Conservation (phyloP, 2,329 filamentous ascomycete genomes). For the Claviceps paspali region DNA sequence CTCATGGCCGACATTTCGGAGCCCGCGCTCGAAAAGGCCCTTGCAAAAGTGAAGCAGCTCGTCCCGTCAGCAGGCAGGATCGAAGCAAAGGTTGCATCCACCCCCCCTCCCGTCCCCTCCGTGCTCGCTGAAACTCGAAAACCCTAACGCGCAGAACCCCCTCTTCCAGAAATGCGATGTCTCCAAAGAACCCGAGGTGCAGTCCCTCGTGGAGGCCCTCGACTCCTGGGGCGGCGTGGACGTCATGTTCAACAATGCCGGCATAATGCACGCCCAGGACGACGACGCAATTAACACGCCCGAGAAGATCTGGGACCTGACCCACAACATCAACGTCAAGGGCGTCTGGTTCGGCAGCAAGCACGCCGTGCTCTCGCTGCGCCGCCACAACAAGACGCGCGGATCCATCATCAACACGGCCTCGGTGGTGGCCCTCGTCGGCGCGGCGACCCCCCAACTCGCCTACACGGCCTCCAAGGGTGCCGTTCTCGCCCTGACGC, state of each 20-base stretch:
- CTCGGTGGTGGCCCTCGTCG: conserved; percentile 74
- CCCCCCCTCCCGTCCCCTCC: too few relatives aligned
- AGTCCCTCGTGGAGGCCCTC: conserved; percentile 56
- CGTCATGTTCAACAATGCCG: conserved; percentile 93
- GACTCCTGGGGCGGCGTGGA: conserved; percentile 81
- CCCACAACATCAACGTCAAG: conserved; percentile 91
- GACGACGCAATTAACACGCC: conserved; percentile 69
- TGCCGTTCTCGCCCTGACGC: conserved; percentile 76
- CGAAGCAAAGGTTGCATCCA: conserved; percentile 34
- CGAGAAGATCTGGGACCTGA: conserved; percentile 87
- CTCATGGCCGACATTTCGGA: conserved; percentile 75
- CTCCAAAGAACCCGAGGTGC: conserved; percentile 66
- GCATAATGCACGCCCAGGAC: conserved; percentile 84
- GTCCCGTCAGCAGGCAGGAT: conserved; percentile 46
- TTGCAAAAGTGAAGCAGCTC: conserved; percentile 59
- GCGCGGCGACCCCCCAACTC: conserved; percentile 73
- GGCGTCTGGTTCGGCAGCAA: conserved; percentile 96
- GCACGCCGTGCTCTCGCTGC: conserved; percentile 71
- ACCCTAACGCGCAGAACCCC: too few relatives aligned
- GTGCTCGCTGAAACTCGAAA: too few relatives aligned
- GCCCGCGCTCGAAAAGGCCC: conserved; percentile 60
- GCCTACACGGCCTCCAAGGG: conserved; percentile 93
- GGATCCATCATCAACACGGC: conserved; percentile 87
- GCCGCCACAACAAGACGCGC: conserved; percentile 62
- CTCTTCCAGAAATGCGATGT: conserved; percentile 46